These are phyloP conservation scores for Fusarium siculi DNA, from an alignment of 2,329 filamentous ascomycete species.

Conservation along the genomic window DNA sequence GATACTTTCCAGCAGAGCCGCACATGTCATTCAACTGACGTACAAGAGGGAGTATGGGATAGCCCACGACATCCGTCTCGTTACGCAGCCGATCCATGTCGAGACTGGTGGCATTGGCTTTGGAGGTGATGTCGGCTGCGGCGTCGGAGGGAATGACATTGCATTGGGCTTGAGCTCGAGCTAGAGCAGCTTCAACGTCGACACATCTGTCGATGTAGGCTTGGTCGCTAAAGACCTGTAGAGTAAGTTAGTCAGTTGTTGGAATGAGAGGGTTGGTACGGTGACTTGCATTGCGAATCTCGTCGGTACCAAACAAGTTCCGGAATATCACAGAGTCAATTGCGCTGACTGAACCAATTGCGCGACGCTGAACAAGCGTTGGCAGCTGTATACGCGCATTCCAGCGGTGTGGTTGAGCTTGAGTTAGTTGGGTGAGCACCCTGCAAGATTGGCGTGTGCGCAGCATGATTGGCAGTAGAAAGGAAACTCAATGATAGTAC, in stretches of 20 bases:
- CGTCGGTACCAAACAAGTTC: constrained; percentile 62
- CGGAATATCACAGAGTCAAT: constrained; percentile 63
- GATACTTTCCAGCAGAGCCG: constrained; percentile 49
- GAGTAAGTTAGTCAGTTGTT: background rate
- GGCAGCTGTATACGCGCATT: background rate
- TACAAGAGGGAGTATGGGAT: constrained; percentile 63
- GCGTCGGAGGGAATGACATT: constrained; percentile 57
- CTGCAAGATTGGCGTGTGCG: background rate
- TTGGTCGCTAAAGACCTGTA: constrained; percentile 55
- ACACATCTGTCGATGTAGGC: constrained; percentile 60
- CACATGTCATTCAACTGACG: constrained; percentile 51
- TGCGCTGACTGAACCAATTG: constrained; percentile 4
- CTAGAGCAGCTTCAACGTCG: constrained; percentile 62
- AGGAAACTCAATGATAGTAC: fast-evolving
- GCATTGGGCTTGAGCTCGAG: constrained; percentile 60
- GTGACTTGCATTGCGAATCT: constrained; percentile 55
- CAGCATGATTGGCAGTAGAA: background rate
- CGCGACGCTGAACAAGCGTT: fast-evolving
- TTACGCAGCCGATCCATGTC: constrained; percentile 50
- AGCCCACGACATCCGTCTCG: constrained; percentile 65
- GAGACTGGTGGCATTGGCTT: constrained; percentile 38
- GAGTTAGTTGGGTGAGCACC: fast-evolving
- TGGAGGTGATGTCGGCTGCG: constrained; percentile 50
- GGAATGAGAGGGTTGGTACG: fast-evolving
- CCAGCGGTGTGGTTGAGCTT: background rate